Base-by-base conservation (phyloP, 2,329 filamentous ascomycete species). In the Aureobasidium sp. region DNA sequence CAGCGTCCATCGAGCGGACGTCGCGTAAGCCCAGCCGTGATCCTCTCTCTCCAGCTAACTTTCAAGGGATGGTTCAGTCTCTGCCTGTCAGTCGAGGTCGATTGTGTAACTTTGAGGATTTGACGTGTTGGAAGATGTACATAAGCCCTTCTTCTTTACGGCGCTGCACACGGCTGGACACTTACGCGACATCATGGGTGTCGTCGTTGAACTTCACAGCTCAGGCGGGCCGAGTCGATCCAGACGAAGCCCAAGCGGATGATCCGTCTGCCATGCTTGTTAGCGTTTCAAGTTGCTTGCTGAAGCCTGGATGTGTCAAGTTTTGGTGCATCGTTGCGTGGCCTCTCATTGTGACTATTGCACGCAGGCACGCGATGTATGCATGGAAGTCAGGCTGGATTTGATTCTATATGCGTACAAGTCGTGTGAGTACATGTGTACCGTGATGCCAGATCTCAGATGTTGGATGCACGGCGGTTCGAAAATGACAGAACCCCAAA, bases 241-340 rank as follows among this genome's bases (percentile, higher is more conserved):
- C 17, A 60, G 57, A 27, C 20, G 32, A 59, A 27, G 34, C 23
- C 32, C 29, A 20, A 37, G 55, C 55, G 44, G 55, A 9, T 47
- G 55, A 60, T 60, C 57, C 36, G 44, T 60, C 44, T 60, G 57
- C 44, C 46, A 50, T 60, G 46, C 44, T 42, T 60, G 13, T 39
- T 60, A 42, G 57, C 36, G 57, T 60, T 60, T 60, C 57, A 60
- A 13, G 46, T 50, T 60, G 57, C 57, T 60, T 60, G 57, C 57
- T 60, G 41, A 37, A 48, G 5, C 46, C 46, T 32, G 26, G 9
- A 60, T 50, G 34, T 60, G 46, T 60, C 57, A 60, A 34, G 7
- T 32, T 51, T 23, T 50, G 44, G 56, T 60, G 56, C 23, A 23
- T 50, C 56, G 44, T 60, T 60, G 46, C 57, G 51, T 50, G 36